A percentile compares a stretch with the other conserved stretches of the same genome.
Conservation (phyloP, 176 grass and related monocot genomes). For the Cenchrus americanus region DNA sequence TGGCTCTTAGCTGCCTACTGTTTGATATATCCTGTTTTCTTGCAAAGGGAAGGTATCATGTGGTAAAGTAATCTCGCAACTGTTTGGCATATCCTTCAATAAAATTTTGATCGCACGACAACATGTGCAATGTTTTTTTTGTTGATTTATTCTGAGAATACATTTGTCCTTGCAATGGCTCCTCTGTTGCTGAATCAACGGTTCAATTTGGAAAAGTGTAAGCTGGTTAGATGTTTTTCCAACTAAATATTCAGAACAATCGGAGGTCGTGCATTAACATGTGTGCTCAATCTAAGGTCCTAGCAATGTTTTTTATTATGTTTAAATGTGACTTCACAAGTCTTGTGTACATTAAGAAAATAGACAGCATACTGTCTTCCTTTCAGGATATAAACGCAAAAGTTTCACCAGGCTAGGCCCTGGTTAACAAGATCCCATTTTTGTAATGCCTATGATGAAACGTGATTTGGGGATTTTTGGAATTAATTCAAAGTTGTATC, state of each 20-base stretch:
- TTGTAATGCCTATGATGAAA: background rate
- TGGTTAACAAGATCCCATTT: background rate
- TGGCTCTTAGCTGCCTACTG: conserved; percentile 27
- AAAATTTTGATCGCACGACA: conserved; percentile 5
- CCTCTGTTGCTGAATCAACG: background rate
- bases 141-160: background rate
- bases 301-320: background rate
- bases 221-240: background rate
- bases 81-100: background rate
- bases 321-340: background rate
- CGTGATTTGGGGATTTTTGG: background rate
- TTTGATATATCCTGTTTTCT: conserved; percentile 31
- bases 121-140: background rate
- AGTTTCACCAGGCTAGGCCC: background rate
- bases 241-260: background rate
- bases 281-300: background rate
- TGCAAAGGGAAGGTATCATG: conserved; percentile 16
- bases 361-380: background rate
- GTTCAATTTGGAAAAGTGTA: background rate
- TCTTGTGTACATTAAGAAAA: conserved; percentile 8
- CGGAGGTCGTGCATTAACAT: background rate
- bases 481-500: background rate
- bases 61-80: background rate
- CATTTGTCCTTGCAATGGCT: background rate
- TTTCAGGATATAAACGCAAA: background rate